A percentile compares a stretch with the other conserved stretches of the same genome.
Conservation (phyloP, 192 early-diverging fungal genomes). For the Coemansia biformis region DNA sequence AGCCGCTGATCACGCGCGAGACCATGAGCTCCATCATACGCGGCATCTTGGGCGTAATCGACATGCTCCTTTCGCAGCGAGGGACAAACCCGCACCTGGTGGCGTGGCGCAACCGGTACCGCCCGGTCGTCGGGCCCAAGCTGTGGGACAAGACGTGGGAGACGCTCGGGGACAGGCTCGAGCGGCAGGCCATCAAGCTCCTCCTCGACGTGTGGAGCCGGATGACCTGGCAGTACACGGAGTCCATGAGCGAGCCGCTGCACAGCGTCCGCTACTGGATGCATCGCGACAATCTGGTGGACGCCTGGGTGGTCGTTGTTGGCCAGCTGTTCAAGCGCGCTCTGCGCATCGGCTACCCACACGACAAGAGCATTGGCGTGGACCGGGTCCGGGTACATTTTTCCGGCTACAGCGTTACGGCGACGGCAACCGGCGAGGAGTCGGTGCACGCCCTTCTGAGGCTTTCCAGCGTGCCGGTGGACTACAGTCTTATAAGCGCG, state of each 20-base stretch:
- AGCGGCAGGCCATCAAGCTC: slow-evolving; percentile 33
- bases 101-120: slow-evolving; percentile 24
- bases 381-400: slow-evolving; percentile 18
- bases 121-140: slow-evolving; percentile 19
- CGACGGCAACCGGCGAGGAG: slow-evolving; percentile 6
- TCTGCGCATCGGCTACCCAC: slow-evolving; percentile 22
- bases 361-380: slow-evolving; percentile 6
- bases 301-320: slow-evolving; percentile 26
- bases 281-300: slow-evolving; percentile 29
- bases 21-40: slow-evolving; percentile 5
- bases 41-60: slow-evolving; percentile 18
- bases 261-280: slow-evolving; percentile 27
- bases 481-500: slow-evolving; percentile 13
- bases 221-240: slow-evolving; percentile 6
- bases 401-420: slow-evolving; percentile 23
- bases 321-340: slow-evolving; percentile 20
- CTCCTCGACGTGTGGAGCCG: slow-evolving; percentile 38
- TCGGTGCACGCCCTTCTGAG: slow-evolving; percentile 8
- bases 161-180: slow-evolving; percentile 42
- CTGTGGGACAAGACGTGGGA: slow-evolving; percentile 46
- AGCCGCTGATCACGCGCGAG: slow-evolving; percentile 2
- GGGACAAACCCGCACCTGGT: slow-evolving; percentile 28
- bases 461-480: slow-evolving; percentile 14
- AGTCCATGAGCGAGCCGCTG: slow-evolving; percentile 5
- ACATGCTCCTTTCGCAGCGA: slow-evolving; percentile 44